A percentile compares a stretch with the other conserved stretches of the same genome.
Evolutionary conservation across 1,284 basidiomycete species (phyloP).

Genomic region (Puccinia coronata): DNA sequence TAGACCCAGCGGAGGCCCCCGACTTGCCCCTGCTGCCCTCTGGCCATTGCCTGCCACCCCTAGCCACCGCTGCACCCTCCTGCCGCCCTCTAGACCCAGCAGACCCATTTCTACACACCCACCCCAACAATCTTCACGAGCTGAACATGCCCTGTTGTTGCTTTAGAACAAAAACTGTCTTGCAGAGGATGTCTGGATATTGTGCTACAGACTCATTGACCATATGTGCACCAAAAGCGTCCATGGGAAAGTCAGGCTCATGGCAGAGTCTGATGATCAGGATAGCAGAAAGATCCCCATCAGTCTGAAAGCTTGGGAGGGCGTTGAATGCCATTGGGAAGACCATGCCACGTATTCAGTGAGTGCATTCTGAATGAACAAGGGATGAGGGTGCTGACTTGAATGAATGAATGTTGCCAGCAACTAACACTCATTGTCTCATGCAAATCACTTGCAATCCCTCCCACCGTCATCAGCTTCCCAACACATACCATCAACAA

Average conservation of each 20-base stretch:
- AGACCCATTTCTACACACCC: too few species aligned
- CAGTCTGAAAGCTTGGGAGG: constrained; percentile 10
- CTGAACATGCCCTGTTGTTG: too few species aligned
- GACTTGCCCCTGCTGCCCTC: too few species aligned
- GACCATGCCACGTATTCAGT: constrained; percentile 13
- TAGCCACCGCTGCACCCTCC: too few species aligned
- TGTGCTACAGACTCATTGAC: not conserved
- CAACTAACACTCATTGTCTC: constrained; percentile 17
- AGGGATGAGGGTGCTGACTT: not conserved
- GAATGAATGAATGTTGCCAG: not conserved
- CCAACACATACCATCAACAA: not conserved
- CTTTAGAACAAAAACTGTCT: constrained; percentile 25
- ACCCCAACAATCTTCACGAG: too few species aligned
- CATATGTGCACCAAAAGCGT: not conserved
- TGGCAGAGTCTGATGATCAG: not conserved
- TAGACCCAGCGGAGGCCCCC: too few species aligned
- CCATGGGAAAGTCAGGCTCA: constrained; percentile 27
- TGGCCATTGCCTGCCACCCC: too few species aligned
- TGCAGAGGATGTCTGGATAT: constrained; percentile 37
- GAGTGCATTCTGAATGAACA: not conserved
- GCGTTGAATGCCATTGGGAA: constrained; percentile 14
- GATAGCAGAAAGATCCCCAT: not conserved
- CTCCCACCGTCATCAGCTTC: constrained; percentile 29
- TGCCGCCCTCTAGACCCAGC: too few species aligned
- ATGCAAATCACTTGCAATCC: constrained; percentile 20